A percentile compares a stretch with the other conserved stretches of the same genome.
Evolutionary conservation across 2,329 filamentous ascomycete species (phyloP).

Genomic region (Madurella mycetomatis): DNA sequence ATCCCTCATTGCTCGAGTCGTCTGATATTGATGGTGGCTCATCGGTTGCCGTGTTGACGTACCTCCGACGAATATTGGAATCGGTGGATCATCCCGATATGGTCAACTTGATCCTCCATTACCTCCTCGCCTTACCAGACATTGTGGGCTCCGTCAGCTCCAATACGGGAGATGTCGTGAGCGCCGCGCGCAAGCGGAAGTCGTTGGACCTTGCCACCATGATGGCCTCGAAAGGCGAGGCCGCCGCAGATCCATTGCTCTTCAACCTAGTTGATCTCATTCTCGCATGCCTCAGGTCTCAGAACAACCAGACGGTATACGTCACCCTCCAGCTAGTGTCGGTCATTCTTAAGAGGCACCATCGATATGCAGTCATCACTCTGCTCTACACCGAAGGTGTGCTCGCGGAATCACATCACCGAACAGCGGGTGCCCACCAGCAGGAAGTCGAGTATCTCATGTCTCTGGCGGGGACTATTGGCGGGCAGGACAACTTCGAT

Average conservation of each 20-base stretch:
- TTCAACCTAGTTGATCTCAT: slow-evolving; percentile 94
- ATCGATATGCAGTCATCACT: slow-evolving; percentile 76
- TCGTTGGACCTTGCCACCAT: slow-evolving; percentile 83
- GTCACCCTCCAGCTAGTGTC: slow-evolving; percentile 85
- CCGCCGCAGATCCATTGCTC: slow-evolving; percentile 71
- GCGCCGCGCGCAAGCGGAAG: slow-evolving; percentile 73
- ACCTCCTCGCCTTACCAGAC: slow-evolving; percentile 78
- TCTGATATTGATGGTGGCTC: slow-evolving; percentile 96
- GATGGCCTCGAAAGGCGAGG: slow-evolving; percentile 69
- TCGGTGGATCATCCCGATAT: slow-evolving; percentile 89
- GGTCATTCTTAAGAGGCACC: slow-evolving; percentile 80
- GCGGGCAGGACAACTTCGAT: slow-evolving; percentile 65
- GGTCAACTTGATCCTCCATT: slow-evolving; percentile 88
- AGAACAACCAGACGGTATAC: slow-evolving; percentile 82
- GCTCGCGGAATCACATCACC: slow-evolving; percentile 48
- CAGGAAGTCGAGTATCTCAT: slow-evolving; percentile 71
- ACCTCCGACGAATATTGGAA: slow-evolving; percentile 85
- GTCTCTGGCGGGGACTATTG: slow-evolving; percentile 62
- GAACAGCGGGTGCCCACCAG: slow-evolving; percentile 70
- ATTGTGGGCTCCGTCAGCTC: slow-evolving; percentile 35
- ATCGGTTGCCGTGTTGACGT: slow-evolving; percentile 91
- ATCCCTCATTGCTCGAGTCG: slow-evolving; percentile 91
- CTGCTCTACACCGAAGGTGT: slow-evolving; percentile 64
- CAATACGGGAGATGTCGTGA: slow-evolving; percentile 49
- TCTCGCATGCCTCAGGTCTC: slow-evolving; percentile 75